Conservation (phyloP, 1,139 yeast genomes). For the Yamadazyma taylorii region DNA sequence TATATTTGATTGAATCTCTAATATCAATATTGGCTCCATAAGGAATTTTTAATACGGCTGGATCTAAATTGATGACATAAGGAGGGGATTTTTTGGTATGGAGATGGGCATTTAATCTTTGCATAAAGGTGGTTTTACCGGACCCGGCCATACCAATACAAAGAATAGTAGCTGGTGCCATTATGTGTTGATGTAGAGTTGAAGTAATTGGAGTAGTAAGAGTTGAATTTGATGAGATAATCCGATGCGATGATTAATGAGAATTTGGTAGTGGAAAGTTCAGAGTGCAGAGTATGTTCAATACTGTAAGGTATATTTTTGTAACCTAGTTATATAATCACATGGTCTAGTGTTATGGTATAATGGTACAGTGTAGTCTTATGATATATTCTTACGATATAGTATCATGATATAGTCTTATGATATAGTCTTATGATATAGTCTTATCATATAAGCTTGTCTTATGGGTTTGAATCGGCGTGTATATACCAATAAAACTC, state of each 20-base stretch:
- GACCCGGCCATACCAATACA: constrained; percentile 98
- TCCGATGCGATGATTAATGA: constrained; percentile 8
- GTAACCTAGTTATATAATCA: too few species aligned
- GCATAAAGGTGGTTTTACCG: constrained; percentile 98
- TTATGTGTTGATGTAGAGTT: constrained; percentile 16
- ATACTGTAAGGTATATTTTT: too few species aligned
- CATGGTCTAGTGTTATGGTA: too few species aligned
- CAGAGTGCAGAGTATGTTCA: too few species aligned
- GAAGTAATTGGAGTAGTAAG: not conserved
- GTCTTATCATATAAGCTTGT: too few species aligned
- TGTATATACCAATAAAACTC: too few species aligned
- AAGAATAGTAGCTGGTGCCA: constrained; percentile 66
- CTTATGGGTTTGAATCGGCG: too few species aligned
- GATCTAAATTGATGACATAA: constrained; percentile 91
- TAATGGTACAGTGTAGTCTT: too few species aligned
- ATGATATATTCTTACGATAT: too few species aligned
- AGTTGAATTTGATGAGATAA: not conserved
- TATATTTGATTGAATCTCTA: constrained; percentile 92
- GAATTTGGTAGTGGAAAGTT: not conserved
- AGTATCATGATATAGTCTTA: too few species aligned
- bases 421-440: too few species aligned
- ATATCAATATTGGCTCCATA: constrained; percentile 94
- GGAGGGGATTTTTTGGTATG: constrained; percentile 74
- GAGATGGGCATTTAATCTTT: constrained; percentile 84
- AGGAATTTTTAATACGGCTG: constrained; percentile 91